These are phyloP conservation scores for Bombardia bombarda DNA, from an alignment of 495 filamentous ascomycete genomes.

Conservation along the genomic window DNA sequence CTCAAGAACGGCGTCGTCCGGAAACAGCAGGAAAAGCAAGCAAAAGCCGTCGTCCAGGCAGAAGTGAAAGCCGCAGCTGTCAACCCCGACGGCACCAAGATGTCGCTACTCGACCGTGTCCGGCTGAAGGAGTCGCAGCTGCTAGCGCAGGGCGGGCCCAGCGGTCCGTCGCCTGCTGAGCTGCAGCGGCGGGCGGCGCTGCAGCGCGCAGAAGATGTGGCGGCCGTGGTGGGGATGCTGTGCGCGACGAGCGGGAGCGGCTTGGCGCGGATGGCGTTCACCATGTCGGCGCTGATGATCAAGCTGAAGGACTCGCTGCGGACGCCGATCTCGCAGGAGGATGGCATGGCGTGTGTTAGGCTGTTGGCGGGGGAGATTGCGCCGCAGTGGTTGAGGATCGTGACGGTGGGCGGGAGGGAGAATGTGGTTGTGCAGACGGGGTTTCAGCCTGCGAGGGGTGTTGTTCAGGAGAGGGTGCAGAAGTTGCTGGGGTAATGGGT, in stretches of 20 bases:
- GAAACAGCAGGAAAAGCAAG: slow-evolving; percentile 32
- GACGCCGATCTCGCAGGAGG: slow-evolving; percentile 52
- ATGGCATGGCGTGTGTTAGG: slow-evolving; percentile 46
- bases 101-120: slow-evolving; percentile 54
- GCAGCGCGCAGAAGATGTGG: slow-evolving; percentile 52
- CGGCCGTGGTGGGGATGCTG: slow-evolving; percentile 51
- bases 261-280: slow-evolving; percentile 44
- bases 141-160: slow-evolving; percentile 24
- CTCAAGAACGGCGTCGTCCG: slow-evolving; percentile 43
- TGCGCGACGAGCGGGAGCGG: slow-evolving; percentile 32
- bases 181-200: slow-evolving; percentile 50
- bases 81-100: slow-evolving; percentile 27
- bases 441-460: slow-evolving; percentile 30
- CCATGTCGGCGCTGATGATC: slow-evolving; percentile 50
- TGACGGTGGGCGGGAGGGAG: slow-evolving; percentile 45
- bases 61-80: slow-evolving; percentile 8
- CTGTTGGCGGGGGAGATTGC: slow-evolving; percentile 51
- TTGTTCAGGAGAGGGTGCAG: slow-evolving; percentile 37
- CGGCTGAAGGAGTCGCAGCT: slow-evolving; percentile 47
- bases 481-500: slow-evolving; percentile 24
- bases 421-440: slow-evolving; percentile 50
- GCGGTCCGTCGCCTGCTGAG: slow-evolving; percentile 40
- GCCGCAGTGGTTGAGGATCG: slow-evolving; percentile 53
- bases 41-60: too few relatives aligned
- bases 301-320: slow-evolving; percentile 54